Conservation (phyloP, 148 eudicot genomes). For the Cornus kousa region DNA sequence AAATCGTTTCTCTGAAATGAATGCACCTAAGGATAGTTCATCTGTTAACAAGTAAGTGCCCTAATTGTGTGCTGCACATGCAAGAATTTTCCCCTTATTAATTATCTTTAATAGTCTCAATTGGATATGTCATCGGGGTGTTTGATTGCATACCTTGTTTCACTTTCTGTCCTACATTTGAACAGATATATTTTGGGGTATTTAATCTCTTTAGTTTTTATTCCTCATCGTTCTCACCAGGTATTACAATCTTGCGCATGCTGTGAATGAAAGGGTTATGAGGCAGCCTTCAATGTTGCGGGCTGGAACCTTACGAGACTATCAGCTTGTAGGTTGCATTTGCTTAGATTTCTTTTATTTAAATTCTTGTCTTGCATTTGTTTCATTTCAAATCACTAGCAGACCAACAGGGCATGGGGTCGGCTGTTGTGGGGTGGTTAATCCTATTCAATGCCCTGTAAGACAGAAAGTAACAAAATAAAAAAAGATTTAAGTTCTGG, state of each 20-base stretch:
- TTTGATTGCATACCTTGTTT: conserved; percentile 4
- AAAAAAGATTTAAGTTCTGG: no score
- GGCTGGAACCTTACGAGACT: conserved; percentile 93
- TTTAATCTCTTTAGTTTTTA: conserved; percentile 7
- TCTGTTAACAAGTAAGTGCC: conserved; percentile 83
- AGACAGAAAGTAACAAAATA: no score
- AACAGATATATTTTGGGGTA: no score
- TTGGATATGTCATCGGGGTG: background rate
- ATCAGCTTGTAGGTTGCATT: conserved; percentile 80
- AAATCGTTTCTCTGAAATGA: conserved; percentile 95
- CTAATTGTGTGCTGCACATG: background rate
- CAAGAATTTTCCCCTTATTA: background rate
- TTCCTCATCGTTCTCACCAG: conserved; percentile 37
- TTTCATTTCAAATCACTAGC: background rate
- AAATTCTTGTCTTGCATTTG: background rate
- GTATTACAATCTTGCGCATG: conserved; percentile 96
- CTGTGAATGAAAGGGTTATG: conserved; percentile 88
- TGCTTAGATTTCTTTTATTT: background rate
- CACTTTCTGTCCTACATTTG: background rate
- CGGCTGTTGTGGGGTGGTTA: no score
- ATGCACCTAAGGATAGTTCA: conserved; percentile 85
- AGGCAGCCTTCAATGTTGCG: conserved; percentile 96
- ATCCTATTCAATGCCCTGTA: no score
- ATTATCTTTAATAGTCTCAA: conserved; percentile 1
- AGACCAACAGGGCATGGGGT: no score